Evolutionary conservation across 768 basidiomycete genomes (phyloP).

Genomic region (Auriscalpium microsporum): DNA sequence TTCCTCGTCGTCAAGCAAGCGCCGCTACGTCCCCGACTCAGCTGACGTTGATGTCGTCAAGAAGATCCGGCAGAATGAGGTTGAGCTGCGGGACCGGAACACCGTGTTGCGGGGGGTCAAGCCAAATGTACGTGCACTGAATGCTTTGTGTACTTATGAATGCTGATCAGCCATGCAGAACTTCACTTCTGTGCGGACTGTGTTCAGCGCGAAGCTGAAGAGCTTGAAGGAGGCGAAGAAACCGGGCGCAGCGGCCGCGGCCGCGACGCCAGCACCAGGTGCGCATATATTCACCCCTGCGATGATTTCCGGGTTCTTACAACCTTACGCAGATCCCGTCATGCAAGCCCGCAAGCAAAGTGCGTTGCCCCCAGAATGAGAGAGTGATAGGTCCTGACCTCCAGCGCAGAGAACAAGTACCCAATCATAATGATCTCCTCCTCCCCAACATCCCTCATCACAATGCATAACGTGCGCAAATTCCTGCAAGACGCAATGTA

Average conservation of each 20-base stretch:
- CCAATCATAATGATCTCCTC: conserved; percentile 98
- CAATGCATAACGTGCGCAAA: conserved; percentile 94
- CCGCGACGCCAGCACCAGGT: conserved; percentile 32
- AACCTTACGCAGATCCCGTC: conserved; percentile 37
- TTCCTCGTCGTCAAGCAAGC: conserved; percentile 48
- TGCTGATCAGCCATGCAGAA: conserved; percentile 42
- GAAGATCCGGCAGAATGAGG: conserved; percentile 64
- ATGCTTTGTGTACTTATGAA: neutral
- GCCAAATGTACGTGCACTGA: conserved; percentile 53
- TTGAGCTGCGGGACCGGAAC: conserved; percentile 77
- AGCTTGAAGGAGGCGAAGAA: conserved; percentile 62
- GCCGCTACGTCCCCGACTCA: conserved; percentile 69
- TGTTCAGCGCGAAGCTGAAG: conserved; percentile 73
- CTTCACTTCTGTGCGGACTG: conserved; percentile 59
- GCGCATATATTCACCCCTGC: neutral
- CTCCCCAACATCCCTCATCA: conserved; percentile 88
- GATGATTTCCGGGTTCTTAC: neutral
- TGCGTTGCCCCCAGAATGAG: conserved; percentile 25
- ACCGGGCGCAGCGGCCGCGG: conserved; percentile 32
- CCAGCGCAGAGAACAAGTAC: conserved; percentile 57
- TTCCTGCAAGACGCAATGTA: conserved; percentile 88
- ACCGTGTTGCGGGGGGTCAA: conserved; percentile 79
- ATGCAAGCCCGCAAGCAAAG: conserved; percentile 63
- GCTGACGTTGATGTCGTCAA: conserved; percentile 82
- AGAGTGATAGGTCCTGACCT: neutral